These are phyloP conservation scores for Pseudogymnoascus sp. DNA, from an alignment of 2,329 filamentous ascomycete genomes.

Conservation along the genomic window DNA sequence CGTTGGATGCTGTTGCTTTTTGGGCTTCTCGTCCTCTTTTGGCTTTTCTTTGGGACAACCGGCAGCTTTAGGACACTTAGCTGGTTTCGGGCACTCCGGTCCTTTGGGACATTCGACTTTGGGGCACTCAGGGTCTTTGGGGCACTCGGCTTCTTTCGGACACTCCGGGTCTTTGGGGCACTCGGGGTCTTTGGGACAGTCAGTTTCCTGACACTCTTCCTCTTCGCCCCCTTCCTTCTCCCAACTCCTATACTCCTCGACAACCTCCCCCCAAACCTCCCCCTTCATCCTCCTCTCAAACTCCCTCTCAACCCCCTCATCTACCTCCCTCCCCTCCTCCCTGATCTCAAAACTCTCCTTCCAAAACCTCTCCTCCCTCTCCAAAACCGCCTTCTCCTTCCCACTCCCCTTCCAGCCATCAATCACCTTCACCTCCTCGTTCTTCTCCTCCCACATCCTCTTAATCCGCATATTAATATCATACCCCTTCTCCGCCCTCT, in stretches of 20 bases:
- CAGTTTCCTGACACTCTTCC: background rate
- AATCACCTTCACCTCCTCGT: background rate
- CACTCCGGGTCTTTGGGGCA: no score
- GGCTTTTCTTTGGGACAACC: no score
- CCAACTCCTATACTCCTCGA: background rate
- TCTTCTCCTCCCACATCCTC: slow-evolving; percentile 1
- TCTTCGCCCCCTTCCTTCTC: background rate
- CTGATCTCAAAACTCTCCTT: background rate
- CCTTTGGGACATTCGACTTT: no score
- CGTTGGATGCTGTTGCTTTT: background rate
- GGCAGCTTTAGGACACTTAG: no score
- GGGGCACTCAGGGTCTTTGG: no score
- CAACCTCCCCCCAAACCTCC: background rate
- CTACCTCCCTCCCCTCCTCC: slow-evolving; percentile 4
- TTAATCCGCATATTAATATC: background rate
- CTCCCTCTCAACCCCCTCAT: background rate
- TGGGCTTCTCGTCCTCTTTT: background rate
- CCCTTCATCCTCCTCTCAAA: slow-evolving; percentile 1
- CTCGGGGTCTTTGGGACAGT: background rate
- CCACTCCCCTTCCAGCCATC: background rate
- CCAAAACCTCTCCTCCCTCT: background rate
- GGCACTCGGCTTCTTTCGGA: no score
- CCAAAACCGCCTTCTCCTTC: background rate
- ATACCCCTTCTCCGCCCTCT: slow-evolving; percentile 35
- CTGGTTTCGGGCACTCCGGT: background rate